Percentiles rank a stretch among this genome's conserved stretches.
These are phyloP conservation scores for Aspergillus olivimuriae DNA, from an alignment of 495 filamentous ascomycete genomes.

Conservation along the genomic window DNA sequence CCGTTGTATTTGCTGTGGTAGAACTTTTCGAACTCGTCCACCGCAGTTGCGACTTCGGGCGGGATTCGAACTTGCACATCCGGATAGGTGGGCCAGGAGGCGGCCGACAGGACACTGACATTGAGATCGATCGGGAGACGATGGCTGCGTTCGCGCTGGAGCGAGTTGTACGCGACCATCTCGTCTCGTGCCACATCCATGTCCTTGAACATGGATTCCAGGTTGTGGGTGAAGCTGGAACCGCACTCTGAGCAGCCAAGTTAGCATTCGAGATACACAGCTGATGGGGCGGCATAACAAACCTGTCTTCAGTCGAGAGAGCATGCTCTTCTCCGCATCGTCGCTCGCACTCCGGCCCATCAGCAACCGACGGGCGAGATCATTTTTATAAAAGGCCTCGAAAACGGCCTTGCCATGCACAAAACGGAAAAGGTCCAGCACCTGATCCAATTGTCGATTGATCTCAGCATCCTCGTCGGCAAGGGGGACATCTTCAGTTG, in stretches of 20 bases:
- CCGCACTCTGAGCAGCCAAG: conserved; percentile 63
- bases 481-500: conserved; percentile 43
- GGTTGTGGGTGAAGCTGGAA: conserved; percentile 85
- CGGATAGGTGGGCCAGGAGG: conserved; percentile 89
- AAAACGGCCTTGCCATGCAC: conserved; percentile 97
- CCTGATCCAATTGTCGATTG: conserved; percentile 82
- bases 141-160: conserved; percentile 41
- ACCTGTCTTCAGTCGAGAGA: conserved; percentile 78
- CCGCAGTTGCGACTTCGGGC: conserved; percentile 56
- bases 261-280: conserved; percentile 3
- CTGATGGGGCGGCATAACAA: conserved; percentile 6
- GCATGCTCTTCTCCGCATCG: conserved; percentile 94
- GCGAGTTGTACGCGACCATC: conserved; percentile 66
- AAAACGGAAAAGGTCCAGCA: conserved; percentile 90
- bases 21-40: conserved; percentile 68
- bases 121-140: conserved; percentile 64
- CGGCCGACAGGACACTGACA: conserved; percentile 77
- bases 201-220: conserved; percentile 99
- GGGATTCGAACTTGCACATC: conserved; percentile 74
- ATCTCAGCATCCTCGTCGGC: conserved; percentile 89
- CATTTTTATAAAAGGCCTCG: conserved; percentile 97
- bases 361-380: conserved; percentile 80
- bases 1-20: conserved; percentile 86
- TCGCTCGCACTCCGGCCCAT: conserved; percentile 88
- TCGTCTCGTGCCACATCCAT: conserved; percentile 85